Evolutionary conservation across 345 rosid species (phyloP), one percentile per base, ranked within the genome.

Genomic region (Dovyalis caffra): DNA sequence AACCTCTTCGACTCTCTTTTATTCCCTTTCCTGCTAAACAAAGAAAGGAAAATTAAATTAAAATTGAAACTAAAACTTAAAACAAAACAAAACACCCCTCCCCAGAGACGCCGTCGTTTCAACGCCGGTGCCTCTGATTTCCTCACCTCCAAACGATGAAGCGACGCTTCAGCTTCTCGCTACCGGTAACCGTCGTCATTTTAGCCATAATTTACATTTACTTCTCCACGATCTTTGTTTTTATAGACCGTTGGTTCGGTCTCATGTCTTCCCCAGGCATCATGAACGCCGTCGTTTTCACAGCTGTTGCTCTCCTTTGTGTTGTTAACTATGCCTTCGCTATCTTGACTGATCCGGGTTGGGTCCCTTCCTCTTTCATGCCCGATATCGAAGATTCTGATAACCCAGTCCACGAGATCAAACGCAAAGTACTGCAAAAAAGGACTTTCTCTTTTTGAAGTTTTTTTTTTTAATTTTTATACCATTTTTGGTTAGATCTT

Each of bases 201-300:
- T 71, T 88, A 40, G 89, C 90, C 74, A 90, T 94, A 78, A 77
- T 76, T 68, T 94, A 84, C 83, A 76, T 92, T 32, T 94, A 92
- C 83, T 85, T 83, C 71, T 77, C 89, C 29, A 90, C 98, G 70
- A 85, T 92, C 79, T 92, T 92, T 82, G 77, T 90, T 75, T 94
- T 86, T 84, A 83, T 94, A 12, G 98, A 94, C 80, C 90, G 91
- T 56, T 92, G 97, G 97, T 89, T 94, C 72, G 93, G 97, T 70
- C 92, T 92, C 65, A 82, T 79, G 73, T 82, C 98, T 23, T 94
- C 97, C 29, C 92, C 92, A 2, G 98, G 97, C 11, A 78, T 94
- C 70, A 87, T 88, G 71, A 90, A 94, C 85, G 90, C 96, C 75
- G 60, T 79, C 72, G 89, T 56, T 26, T 92, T 92, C 86, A 92